phyloP scores from a whole-genome alignment of 2,329 filamentous ascomycete genomes.

The Apiospora aurea region DNA sequence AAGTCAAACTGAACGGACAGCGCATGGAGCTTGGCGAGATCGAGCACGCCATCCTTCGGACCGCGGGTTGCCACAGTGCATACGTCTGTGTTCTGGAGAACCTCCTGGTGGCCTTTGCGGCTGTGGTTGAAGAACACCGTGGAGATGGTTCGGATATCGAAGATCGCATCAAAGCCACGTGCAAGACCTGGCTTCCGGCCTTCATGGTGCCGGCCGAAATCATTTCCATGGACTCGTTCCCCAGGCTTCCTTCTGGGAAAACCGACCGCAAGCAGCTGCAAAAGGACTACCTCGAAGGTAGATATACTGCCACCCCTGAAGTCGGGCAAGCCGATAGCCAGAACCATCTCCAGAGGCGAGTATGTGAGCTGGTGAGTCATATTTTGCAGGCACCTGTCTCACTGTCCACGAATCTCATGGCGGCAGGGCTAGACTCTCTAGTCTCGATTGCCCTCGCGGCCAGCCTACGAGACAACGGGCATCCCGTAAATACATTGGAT shows the following conservation, averaged over 20 bases:
- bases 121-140: constrained; percentile 50
- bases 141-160: constrained; percentile 39
- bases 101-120: constrained; percentile 77
- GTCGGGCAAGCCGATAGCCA: constrained; percentile 28
- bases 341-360: constrained; percentile 43
- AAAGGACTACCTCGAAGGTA: constrained; percentile 52
- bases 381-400: constrained; percentile 39
- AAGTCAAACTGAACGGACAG: constrained; percentile 57
- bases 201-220: constrained; percentile 87
- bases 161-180: constrained; percentile 61
- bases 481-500: constrained; percentile 63
- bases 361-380: constrained; percentile 42
- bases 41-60: constrained; percentile 68
- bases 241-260: constrained; percentile 83
- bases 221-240: constrained; percentile 68
- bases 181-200: constrained; percentile 76
- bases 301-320: background rate
- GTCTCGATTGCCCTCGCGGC: constrained; percentile 64
- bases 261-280: constrained; percentile 74
- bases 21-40: constrained; percentile 54
- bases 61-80: constrained; percentile 67
- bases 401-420: constrained; percentile 40
- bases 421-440: constrained; percentile 50
- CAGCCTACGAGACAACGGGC: constrained; percentile 62
- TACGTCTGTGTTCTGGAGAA: constrained; percentile 72